Evolutionary conservation across 192 early-diverging fungal species (phyloP).

Genomic region (Coemansia reversa): DNA sequence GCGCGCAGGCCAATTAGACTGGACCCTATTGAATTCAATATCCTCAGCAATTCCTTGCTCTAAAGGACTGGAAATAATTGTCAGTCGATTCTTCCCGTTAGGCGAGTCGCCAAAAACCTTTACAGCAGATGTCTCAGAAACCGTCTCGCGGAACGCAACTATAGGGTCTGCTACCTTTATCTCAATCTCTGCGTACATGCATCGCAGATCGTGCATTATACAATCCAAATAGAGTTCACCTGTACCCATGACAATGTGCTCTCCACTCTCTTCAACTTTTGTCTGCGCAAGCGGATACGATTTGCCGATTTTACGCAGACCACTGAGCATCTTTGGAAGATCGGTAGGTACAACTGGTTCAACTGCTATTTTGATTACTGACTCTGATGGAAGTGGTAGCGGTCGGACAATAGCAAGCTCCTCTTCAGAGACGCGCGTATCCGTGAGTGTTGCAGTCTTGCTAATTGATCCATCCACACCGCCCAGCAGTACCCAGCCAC

Average conservation of each 20-base stretch:
- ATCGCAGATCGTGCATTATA: constrained; percentile 91
- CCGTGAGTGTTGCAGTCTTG: constrained; percentile 93
- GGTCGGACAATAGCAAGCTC: constrained; percentile 82
- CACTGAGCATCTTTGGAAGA: constrained; percentile 96
- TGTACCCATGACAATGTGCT: constrained; percentile 91
- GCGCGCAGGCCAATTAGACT: constrained; percentile 68
- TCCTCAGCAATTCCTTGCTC: constrained; percentile 90
- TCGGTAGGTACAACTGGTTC: constrained; percentile 98
- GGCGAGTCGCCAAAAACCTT: constrained; percentile 97
- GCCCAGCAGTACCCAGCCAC: constrained; percentile 85
- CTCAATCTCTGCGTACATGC: constrained; percentile 93
- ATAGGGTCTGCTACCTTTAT: constrained; percentile 98
- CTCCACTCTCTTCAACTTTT: constrained; percentile 95
- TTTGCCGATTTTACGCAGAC: constrained; percentile 93
- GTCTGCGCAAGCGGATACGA: constrained; percentile 88
- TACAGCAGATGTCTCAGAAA: constrained; percentile 87
- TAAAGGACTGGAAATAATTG: constrained; percentile 92
- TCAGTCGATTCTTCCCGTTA: constrained; percentile 98
- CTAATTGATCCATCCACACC: constrained; percentile 92
- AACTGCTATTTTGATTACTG: constrained; percentile 93
- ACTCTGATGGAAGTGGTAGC: constrained; percentile 73
- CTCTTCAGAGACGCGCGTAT: constrained; percentile 57
- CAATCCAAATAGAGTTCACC: constrained; percentile 98
- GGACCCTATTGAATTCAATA: constrained; percentile 78
- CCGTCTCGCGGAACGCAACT: constrained; percentile 93